Conservation (phyloP, 1,139 yeast species). For the Debaryomyces sp. region DNA sequence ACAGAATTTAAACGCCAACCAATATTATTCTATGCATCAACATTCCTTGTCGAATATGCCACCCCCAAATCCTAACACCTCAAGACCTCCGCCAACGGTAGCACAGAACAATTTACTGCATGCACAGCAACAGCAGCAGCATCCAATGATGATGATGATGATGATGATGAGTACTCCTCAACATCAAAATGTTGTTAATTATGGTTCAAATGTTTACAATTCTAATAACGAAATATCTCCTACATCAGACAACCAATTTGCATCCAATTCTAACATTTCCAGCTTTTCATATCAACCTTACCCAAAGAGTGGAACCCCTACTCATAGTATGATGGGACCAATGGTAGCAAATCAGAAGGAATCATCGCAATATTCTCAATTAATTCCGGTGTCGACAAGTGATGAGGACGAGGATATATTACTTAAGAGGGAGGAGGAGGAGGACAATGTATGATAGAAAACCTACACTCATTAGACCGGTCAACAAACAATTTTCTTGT, state of each 20-base stretch:
- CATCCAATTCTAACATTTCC: constrained; percentile 11
- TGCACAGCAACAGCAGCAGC: constrained; percentile 19
- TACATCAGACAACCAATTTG: constrained; percentile 15
- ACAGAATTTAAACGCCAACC: constrained; percentile 22
- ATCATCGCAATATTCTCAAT: neutral
- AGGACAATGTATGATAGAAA: constrained; percentile 1
- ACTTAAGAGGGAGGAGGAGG: constrained; percentile 1
- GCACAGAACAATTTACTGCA: constrained; percentile 17
- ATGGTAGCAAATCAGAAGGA: constrained; percentile 2
- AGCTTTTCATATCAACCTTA: constrained; percentile 3
- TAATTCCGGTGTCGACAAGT: constrained; percentile 2
- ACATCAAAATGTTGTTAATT: constrained; percentile 27
- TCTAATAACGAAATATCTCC: constrained; percentile 12
- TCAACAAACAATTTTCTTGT: neutral
- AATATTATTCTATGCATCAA: constrained; percentile 23
- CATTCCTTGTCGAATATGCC: constrained; percentile 27
- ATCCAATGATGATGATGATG: constrained; percentile 25
- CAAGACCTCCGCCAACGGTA: constrained; percentile 10
- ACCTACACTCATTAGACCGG: neutral
- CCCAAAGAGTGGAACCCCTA: constrained; percentile 5
- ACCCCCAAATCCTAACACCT: constrained; percentile 20
- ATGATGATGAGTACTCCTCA: constrained; percentile 53
- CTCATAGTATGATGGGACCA: neutral
- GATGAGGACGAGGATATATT: constrained; percentile 5
- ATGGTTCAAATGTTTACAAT: constrained; percentile 15